phyloP scores from a whole-genome alignment of 2,329 filamentous ascomycete genomes.

The Cryphonectria parasitica region DNA sequence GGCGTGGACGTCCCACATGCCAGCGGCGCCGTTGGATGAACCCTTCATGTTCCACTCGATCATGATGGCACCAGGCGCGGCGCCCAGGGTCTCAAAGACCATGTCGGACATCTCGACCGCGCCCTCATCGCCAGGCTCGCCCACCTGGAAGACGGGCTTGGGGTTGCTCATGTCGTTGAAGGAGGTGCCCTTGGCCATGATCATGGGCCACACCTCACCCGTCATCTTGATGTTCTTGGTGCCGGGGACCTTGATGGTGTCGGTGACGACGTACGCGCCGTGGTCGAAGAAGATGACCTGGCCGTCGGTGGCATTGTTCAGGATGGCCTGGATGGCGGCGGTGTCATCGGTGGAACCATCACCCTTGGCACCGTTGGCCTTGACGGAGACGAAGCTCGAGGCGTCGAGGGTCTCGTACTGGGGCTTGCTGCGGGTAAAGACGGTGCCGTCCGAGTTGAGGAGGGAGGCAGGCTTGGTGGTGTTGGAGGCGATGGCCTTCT shows the following conservation, averaged over 20 bases:
- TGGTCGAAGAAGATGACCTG: constrained; percentile 77
- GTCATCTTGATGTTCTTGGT: constrained; percentile 79
- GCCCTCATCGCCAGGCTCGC: constrained; percentile 75
- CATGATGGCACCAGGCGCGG: constrained; percentile 85
- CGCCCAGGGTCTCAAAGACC: constrained; percentile 81
- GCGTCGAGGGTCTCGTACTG: constrained; percentile 75
- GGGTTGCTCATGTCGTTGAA: constrained; percentile 79
- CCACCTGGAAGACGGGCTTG: constrained; percentile 83
- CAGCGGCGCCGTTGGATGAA: constrained; percentile 68
- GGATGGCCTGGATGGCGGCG: constrained; percentile 75
- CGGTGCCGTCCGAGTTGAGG: constrained; percentile 63
- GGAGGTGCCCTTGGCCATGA: constrained; percentile 76
- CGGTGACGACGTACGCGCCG: constrained; percentile 71
- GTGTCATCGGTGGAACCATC: constrained; percentile 91
- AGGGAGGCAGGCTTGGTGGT: constrained; percentile 69
- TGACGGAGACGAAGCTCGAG: constrained; percentile 81
- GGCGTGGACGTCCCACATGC: constrained; percentile 95
- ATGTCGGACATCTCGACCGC: constrained; percentile 86
- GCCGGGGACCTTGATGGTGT: constrained; percentile 69
- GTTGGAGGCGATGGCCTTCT: constrained; percentile 62
- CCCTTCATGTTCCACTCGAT: constrained; percentile 88
- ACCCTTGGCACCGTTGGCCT: constrained; percentile 79
- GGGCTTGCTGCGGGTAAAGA: constrained; percentile 86
- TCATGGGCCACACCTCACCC: constrained; percentile 88
- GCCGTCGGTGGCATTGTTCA: constrained; percentile 67